Evolutionary conservation across 2,329 filamentous ascomycete genomes (phyloP), one percentile per base, ranked within the genome.

Genomic region (Paraconiothyrium brasiliense): DNA sequence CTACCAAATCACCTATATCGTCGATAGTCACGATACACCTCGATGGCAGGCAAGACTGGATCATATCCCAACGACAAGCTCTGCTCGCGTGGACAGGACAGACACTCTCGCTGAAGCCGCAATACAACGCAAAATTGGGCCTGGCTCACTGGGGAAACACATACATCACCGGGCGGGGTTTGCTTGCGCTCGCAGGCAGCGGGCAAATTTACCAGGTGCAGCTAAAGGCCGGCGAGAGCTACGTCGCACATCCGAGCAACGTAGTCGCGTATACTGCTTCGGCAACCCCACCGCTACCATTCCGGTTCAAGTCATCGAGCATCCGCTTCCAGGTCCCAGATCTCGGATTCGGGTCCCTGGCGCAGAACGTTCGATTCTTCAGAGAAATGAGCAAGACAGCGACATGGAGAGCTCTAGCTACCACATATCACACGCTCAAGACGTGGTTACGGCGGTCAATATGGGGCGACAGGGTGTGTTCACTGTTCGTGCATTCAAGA

Each of bases 21-120:
- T 94, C 93, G 6, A 94, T 99, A 70, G 89, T 92, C 13, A 88
- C 97, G 8, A 85, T 99, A 30, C 91, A 94, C 76, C 87, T 99
- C 54, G 93, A 99, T 82, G 95, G 95, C 60, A 93, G 93, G 4
- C 90, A 93, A 60, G 95, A 99, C 81, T 99, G 95, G 94, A 92
- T 97, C 84, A 84, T 99, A 9, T 87, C 92, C 7, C 94, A 98
- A 77, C 87, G 92, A 64, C 90, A 92, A 67, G 93, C 93, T 1
- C 84, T 99, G 57, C 84, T 98, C n/a, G 95, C 95, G 58, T 99
- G 95, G 95, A 97, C 94, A 0, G 95, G 95, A 32, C 92, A 97
- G 76, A 93, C 92, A 0, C 84, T 99, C 58, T 84, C 85, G 16
- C 85, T 95, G 48, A 89, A 88, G 39, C 92, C 94, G 2, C 90